Evolutionary conservation across 805 yeast species (phyloP), one percentile per base, ranked within the genome.

Genomic region (Grigorovia humatica): DNA sequence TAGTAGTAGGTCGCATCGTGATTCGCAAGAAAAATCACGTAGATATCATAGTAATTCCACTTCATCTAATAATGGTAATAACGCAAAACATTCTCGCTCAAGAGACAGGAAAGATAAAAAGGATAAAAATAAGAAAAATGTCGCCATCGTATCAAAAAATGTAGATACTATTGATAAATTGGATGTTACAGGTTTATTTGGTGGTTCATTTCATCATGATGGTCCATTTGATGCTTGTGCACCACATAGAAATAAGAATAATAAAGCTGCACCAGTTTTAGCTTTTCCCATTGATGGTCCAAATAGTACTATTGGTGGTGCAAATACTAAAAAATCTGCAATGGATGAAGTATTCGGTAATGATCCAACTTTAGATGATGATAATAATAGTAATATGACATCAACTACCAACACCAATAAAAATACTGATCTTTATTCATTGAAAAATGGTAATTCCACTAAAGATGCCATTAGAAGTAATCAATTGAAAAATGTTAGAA

Each of bases 221-320:
- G 99, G 99, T 12, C 99, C 99, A 15, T 93, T 93, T 66, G 99
- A 93, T 67, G 99, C 99, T 1, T 91, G 98, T 68, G 86, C 95
- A 2, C 98, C 99, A 8, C 96, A 88, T 68, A 82, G 98, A 67
- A 93, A 93, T 70, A 86, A 85, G 70, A 75, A 79, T 57, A 73
- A 75, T 18, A 76, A 74, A 63, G 82, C 80, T 46, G 96, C 97
- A 0, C 99, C 99, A 4, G 96, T 93, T 15, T 74, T 81, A 72
- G 99, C 99, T 0, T 93, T 91, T 76, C 96, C 97, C 0, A 86
- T 78, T 7, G 95, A 91, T 69, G 97, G 98, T 0, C 96, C 98
- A 56, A 93, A 93, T 46, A 57, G 56, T 46, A 50, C 58, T 5
- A 53, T 59, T 43, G 56, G 56, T 46, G 95, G 95, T 23, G 72